phyloP scores from a whole-genome alignment of 805 yeast genomes.

The Candida pseudofarinosa region DNA sequence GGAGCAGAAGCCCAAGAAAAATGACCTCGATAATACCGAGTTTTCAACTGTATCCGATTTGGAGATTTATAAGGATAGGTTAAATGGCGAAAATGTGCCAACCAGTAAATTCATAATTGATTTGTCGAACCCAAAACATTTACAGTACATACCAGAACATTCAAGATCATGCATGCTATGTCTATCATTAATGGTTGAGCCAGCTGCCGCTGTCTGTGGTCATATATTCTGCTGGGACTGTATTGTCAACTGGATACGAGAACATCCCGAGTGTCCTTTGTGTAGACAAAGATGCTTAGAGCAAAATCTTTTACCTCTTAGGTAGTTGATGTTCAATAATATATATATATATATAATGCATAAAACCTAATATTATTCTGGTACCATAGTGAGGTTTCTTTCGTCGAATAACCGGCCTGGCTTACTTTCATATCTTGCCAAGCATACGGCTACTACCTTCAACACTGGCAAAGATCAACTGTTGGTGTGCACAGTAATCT shows the following conservation, averaged over 20 bases:
- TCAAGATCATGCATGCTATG: conserved; percentile 85
- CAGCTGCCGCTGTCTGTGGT: conserved; percentile 86
- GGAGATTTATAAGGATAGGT: conserved; percentile 1
- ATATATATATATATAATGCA: too few relatives aligned
- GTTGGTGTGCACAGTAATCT: too few relatives aligned
- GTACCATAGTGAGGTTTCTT: too few relatives aligned
- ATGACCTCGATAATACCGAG: conserved; percentile 5
- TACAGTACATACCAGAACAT: conserved; percentile 66
- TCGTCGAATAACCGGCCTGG: too few relatives aligned
- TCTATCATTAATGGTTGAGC: conserved; percentile 71
- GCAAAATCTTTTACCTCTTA: conserved; percentile 59
- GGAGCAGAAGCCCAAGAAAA: conserved; percentile 11
- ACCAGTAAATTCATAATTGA: conserved; percentile 31
- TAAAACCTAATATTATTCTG: too few relatives aligned
- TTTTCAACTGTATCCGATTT: conserved; percentile 4
- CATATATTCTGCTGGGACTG: conserved; percentile 93
- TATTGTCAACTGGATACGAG: conserved; percentile 84
- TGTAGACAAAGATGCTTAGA: conserved; percentile 71
- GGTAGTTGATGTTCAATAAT: too few relatives aligned
- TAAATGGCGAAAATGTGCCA: neutral
- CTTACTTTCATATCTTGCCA: too few relatives aligned
- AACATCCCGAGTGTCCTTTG: conserved; percentile 84
- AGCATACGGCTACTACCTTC: too few relatives aligned
- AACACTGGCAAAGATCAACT: too few relatives aligned
- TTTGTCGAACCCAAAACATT: conserved; percentile 49